Evolutionary conservation across 2,329 filamentous ascomycete species (phyloP).

Genomic region (Sclerotinia minor): DNA sequence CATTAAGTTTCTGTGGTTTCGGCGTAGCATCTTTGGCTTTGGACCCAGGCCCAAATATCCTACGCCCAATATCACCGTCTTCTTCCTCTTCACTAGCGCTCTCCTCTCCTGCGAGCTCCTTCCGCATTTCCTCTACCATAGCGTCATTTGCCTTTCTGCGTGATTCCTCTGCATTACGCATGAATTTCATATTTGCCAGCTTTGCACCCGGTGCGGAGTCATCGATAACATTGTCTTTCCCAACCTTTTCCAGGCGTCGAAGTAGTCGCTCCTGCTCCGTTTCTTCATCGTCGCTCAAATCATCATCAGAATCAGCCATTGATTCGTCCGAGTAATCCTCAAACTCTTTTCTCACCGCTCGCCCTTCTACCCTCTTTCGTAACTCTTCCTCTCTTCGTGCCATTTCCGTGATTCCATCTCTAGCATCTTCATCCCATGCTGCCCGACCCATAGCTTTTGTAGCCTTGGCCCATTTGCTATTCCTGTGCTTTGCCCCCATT

Average conservation of each 20-base stretch:
- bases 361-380: constrained; percentile 64
- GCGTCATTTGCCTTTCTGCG: constrained; percentile 80
- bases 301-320: constrained; percentile 59
- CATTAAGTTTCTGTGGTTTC: constrained; percentile 44
- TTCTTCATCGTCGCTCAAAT: constrained; percentile 51
- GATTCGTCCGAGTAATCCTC: constrained; percentile 52
- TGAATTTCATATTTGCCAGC: constrained; percentile 86
- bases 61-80: constrained; percentile 65
- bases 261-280: constrained; percentile 52
- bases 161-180: constrained; percentile 82
- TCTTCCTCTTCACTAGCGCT: constrained; percentile 57
- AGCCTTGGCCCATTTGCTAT: constrained; percentile 72
- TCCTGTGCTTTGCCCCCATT: constrained; percentile 68
- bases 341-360: constrained; percentile 50
- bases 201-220: constrained; percentile 58
- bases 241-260: constrained; percentile 49
- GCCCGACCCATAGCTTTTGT: constrained; percentile 64
- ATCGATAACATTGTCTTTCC: constrained; percentile 50
- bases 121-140: constrained; percentile 66
- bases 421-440: constrained; percentile 70
- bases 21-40: constrained; percentile 43
- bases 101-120: constrained; percentile 65
- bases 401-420: constrained; percentile 63
- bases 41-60: constrained; percentile 62
- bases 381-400: constrained; percentile 67